Evolutionary conservation across 2,329 filamentous ascomycete genomes (phyloP), one percentile per base, ranked within the genome.

Genomic region (Sarocladium strictum): DNA sequence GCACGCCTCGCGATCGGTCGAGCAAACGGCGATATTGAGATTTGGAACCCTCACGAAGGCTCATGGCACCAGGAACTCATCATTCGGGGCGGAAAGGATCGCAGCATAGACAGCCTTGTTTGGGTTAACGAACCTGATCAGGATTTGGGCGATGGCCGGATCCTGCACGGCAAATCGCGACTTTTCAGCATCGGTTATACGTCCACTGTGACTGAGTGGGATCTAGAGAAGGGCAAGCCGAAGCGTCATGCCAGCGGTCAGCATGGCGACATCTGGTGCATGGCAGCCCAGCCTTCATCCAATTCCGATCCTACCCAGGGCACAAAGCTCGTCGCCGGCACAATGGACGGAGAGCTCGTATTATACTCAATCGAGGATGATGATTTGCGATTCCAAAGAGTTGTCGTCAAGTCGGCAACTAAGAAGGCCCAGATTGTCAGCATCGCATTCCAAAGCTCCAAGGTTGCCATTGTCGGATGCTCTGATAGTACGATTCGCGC

Each of bases 141-240:
- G 63, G 76, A 83, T 54, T 77, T 86, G 55, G 78, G 76, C 40
- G 77, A 84, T 58, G 85, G 83, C 24, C 81, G 79, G 58, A 75
- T 78, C 58, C 70, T 85, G 17, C 72, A 85, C 24, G 93, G 92
- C 54, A 87, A 81, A 62, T 79, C 94, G 64, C 84, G 94, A 57
- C 81, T 99, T 40, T 99, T 99, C 75, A 97, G 93, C 71, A 96
- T 97, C 66, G 93, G 93, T 55, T 96, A 94, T 68, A 96, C 92
- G 19, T 90, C 88, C 53, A 88, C 87, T 23, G 85, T 99, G 47
- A 97, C 92, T 0, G 94, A 99, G 71, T 99, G 94, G 94, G 88
- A 97, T 72, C 76, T 99, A 23, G 83, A 84, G 61, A 87, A 85
- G 59, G 90, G 89, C 14, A 78, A 83, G 55, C 89, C 91, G 11